Base-by-base conservation (phyloP, 2,329 filamentous ascomycete genomes). In the Cercospora sesami region DNA sequence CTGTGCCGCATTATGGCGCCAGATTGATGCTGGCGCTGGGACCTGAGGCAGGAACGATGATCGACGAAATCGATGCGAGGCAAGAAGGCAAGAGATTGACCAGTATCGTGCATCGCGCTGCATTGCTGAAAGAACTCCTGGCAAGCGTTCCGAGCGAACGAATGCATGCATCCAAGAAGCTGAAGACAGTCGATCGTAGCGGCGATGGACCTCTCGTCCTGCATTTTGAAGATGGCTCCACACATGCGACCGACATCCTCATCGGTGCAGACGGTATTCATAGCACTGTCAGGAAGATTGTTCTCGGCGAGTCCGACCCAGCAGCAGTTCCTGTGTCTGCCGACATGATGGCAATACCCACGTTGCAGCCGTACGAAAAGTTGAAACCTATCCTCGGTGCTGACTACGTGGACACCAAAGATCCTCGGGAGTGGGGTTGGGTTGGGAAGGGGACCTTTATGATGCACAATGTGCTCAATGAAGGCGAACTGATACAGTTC, bases 181-280 rank as follows among this genome's bases (percentile, higher is more conserved):
- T 70, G 31, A 48, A 45, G 26, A 45, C 30, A 16, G 51, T 64
- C 12, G 63, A 68, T 16, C 33, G 45, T 48, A 26, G 28, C 3
- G 36, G 8, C 7, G 59, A 70, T 36, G 59, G 63, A 14, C 63
- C 66, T 18, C 39, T 70, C 8, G 14, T 39, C 1, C 21, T 68
- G 6, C 60, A 66, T 7, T 71, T 68, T 36, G 36, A 36, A 2
- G 67, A 65, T 21, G 67, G 62, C 18, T 53, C 42, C 6, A 63
- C 28, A 14, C 61, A 67, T 9, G 58, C 55, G 14, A 62, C 60
- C 1, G 67, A 67, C 62, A 23, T 71, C 9, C 48, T 71, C 7
- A 48, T 71, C n/a, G 69, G 69, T 14, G 69, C 69, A 16, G 69
- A 71, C 51, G 69, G 69, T 8, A 69, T 71, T 3, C 64, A 65